Evolutionary conservation across 805 yeast genomes (phyloP), one percentile per base, ranked within the genome.

Genomic region (Candida adriatica): DNA sequence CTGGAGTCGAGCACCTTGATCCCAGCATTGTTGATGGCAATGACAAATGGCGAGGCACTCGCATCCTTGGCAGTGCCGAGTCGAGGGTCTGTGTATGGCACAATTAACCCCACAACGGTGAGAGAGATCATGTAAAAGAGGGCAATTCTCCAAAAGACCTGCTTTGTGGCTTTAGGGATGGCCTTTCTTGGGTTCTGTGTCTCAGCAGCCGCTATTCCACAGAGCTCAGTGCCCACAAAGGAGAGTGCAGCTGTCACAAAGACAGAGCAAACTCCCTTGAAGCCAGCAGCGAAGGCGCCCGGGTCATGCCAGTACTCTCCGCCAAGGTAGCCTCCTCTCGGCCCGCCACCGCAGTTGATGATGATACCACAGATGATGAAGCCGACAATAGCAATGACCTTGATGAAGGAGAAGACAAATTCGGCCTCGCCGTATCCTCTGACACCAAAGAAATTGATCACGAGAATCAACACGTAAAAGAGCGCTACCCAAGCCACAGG

Each of bases 291-390:
- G 49, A 79, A 81, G 25, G 58, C 62, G 30, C 71, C 73, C 29
- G 68, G 57, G 10, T 53, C 48, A 26, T 49, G 54, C 70, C 75
- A 75, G 49, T 68, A 66, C 24, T 75, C 50, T 52, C 75, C 73
- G 6, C 82, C 82, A 42, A 64, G 70, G 8, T 62, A 68, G 42
- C 79, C 82, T 39, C 69, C 74, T 27, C 62, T 54, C 2, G 94
- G 94, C 51, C 81, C 83, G 18, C 94, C 95, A 24, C 94, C 94
- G 20, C 79, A 73, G 90, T 83, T 83, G 6, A 84, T 73, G 31
- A 82, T 54, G 46, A 84, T 76, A 4, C 90, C 80, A 56, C 79
- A 82, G 23, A 78, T 51, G 31, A 84, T 65, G 31, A 84, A 63
- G 6, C 90, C 94, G 11, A 76, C 48, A n/a, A 15, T 82, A 11